Base-by-base conservation (phyloP, 2,329 filamentous ascomycete species). In the Cucurbitaria berberidis region DNA sequence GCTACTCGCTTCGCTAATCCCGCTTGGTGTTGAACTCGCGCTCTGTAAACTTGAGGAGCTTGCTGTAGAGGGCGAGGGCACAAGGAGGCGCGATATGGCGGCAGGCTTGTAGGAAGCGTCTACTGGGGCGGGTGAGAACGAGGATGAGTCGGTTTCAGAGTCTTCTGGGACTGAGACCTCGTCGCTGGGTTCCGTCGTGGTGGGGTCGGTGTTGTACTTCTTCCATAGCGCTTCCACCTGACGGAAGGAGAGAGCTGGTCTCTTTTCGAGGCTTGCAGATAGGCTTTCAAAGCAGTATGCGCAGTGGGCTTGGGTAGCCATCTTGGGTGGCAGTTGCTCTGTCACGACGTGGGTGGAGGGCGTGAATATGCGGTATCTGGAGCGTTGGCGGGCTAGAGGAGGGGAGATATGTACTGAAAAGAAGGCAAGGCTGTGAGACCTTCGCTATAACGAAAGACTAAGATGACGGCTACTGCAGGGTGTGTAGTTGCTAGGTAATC, bases 251-350 rank as follows among this genome's bases (percentile, higher is more conserved):
- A 92, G 80, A 10, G 89, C 79, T 53, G 87, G 81, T 57, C 88
- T 87, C 59, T 83, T 79, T 63, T 91, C 84, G 63, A 96, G 90
- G 55, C 86, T 84, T 48, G 93, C 89, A 44, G 86, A 83, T 32
- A 99, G 86, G 35, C 83, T 82, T 77, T 99, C 95, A 81, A 99
- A 98, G 80, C 93, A 97, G 77, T 88, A 93, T 69, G 93, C 86
- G 76, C 93, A 97, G 77, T 98, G 93, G 54, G 88, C 88, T 66
- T 85, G 78, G 51, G 89, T 89, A 43, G 95, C 93, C 93, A 98
- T 98, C 48, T 39, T 60, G 52, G 32, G 39, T 22, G 30, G 36
- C 4, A 15, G 44, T 43, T 38, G 47, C 45, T 29, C 18, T 53
- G 26, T 10, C n/a, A 13, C 13, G 15, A 32, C 22, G 45, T 39